Base-by-base conservation (phyloP, 2,329 filamentous ascomycete genomes). In the Proliferodiscus dingleyae region DNA sequence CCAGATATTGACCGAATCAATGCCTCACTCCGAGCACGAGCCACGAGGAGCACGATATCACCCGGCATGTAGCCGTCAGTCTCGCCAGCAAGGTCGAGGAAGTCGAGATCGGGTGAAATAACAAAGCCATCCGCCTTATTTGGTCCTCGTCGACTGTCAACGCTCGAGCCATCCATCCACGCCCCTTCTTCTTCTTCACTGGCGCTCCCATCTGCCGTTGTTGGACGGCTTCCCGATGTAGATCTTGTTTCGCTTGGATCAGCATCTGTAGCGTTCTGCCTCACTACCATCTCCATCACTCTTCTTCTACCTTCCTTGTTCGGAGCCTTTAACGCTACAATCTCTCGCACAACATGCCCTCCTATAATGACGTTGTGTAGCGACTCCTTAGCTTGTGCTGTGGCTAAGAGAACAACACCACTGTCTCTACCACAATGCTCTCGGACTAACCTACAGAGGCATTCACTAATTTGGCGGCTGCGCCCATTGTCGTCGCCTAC, bases 51-150 rank as follows among this genome's bases (percentile, higher is more conserved):
- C 13, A 85, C 82, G 29, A 98, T 74, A 64, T 98, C 93, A 3
- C 90, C 93, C 1, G 93, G 91, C 90, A 97, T 96, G 63, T 97
- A 98, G 1, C 93, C 93, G 62, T 98, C 93, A 0, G 91, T 97
- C 56, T 91, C 85, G 1, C 93, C 90, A 15, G 94, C 89, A 45
- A 98, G 77, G 52, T 97, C 91, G 7, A 97, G 78, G 47, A 97
- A 87, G 64, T 98, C 93, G 8, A 98, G 78, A 39, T 85, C 78
- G 0, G 80, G 70, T 47, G 89, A 85, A 5, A 95, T 70, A 1
- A 83, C 68, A 58, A 95, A 93, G 0, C 84, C 85, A 43, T 78
- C 77, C 43, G 60, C 64, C 55, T 66, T 58, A 6, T 56, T 58
- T 11, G 64, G 68, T 37, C 61, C 62, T 3, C 66, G 63, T 30